Conservation (phyloP, 805 yeast species). For the Zygosaccharomyces gambellarensis region DNA sequence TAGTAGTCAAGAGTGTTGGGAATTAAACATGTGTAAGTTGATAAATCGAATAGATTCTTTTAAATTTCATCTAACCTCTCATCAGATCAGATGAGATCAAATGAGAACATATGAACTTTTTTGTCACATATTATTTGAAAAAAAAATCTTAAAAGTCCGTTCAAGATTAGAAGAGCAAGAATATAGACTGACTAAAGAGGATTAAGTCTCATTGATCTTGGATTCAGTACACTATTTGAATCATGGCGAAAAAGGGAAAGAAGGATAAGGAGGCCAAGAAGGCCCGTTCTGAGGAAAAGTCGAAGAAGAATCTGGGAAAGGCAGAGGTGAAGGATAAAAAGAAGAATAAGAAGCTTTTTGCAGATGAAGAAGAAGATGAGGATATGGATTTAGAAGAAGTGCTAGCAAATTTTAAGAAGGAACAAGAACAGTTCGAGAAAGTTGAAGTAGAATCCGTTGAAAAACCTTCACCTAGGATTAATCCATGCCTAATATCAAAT, state of each 20-base stretch:
- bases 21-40: neutral
- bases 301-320: slow-evolving; percentile 67
- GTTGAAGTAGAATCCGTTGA: slow-evolving; percentile 54
- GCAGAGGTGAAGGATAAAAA: slow-evolving; percentile 73
- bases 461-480: slow-evolving; percentile 66
- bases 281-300: slow-evolving; percentile 80
- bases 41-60: neutral
- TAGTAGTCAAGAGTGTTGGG: slow-evolving; percentile 27
- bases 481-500: slow-evolving; percentile 67
- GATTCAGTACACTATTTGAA: neutral
- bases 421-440: slow-evolving; percentile 75
- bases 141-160: neutral
- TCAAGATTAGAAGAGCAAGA: neutral
- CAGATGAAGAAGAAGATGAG: slow-evolving; percentile 75
- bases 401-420: slow-evolving; percentile 66
- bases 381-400: slow-evolving; percentile 84
- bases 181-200: neutral
- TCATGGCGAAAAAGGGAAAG: slow-evolving; percentile 84
- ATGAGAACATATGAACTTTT: neutral
- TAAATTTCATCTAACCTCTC: neutral
- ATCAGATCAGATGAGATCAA: neutral
- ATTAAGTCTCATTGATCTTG: neutral
- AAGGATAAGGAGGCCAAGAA: slow-evolving; percentile 88
- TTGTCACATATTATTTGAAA: neutral
- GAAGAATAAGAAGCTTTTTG: slow-evolving; percentile 57